Conservation (phyloP, 805 yeast genomes). For the Candida cerambycidarum region DNA sequence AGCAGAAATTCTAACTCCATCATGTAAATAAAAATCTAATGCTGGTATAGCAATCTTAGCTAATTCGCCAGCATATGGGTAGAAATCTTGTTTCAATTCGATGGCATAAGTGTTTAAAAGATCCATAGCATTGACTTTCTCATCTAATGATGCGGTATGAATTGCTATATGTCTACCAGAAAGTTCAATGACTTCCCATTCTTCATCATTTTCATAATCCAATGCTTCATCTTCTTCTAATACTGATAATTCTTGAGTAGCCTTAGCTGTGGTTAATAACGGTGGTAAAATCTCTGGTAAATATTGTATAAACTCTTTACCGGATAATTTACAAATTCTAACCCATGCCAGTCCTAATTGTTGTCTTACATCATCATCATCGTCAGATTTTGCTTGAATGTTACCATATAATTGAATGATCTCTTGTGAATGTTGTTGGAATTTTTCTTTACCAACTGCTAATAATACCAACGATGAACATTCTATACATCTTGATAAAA, state of each 20-base stretch:
- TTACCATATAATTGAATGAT: slow-evolving; percentile 68
- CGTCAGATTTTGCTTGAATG: slow-evolving; percentile 60
- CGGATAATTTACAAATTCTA: slow-evolving; percentile 82
- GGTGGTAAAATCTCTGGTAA: slow-evolving; percentile 87
- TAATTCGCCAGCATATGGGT: slow-evolving; percentile 77
- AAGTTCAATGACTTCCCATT: slow-evolving; percentile 91
- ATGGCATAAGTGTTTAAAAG: slow-evolving; percentile 80
- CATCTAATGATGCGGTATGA: slow-evolving; percentile 92
- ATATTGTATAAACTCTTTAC: slow-evolving; percentile 81
- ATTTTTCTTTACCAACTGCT: slow-evolving; percentile 93
- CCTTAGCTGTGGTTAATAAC: slow-evolving; percentile 80
- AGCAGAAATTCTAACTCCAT: slow-evolving; percentile 91
- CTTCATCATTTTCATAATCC: slow-evolving; percentile 78
- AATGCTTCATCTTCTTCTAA: slow-evolving; percentile 88
- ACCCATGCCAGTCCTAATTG: slow-evolving; percentile 96
- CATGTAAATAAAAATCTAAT: slow-evolving; percentile 86
- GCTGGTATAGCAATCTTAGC: slow-evolving; percentile 86
- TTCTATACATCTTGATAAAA: slow-evolving; percentile 93
- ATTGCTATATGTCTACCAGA: slow-evolving; percentile 93
- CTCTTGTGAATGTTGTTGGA: slow-evolving; percentile 66
- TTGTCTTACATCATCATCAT: slow-evolving; percentile 84
- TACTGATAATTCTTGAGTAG: slow-evolving; percentile 83
- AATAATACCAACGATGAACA: slow-evolving; percentile 91
- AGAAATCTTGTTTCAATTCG: slow-evolving; percentile 77
- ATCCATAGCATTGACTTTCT: slow-evolving; percentile 90